These are phyloP conservation scores for Aspergillus hancockii DNA, from an alignment of 495 filamentous ascomycete species.

Conservation along the genomic window DNA sequence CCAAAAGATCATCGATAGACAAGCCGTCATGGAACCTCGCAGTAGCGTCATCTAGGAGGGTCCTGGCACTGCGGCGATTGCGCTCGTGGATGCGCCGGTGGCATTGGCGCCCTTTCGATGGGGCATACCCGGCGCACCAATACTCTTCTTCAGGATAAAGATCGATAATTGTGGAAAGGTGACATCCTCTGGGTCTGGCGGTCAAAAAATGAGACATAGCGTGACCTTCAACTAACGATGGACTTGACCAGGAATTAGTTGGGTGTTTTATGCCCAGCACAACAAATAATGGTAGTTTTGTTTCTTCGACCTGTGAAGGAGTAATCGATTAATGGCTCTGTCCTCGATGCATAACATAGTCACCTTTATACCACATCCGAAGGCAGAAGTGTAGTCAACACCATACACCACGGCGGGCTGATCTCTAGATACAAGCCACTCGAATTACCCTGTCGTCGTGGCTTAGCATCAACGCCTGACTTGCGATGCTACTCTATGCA, in stretches of 20 bases:
- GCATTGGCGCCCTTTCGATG: slow-evolving; percentile 27
- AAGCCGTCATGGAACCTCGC: slow-evolving; percentile 19
- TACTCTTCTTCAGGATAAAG: slow-evolving; percentile 27
- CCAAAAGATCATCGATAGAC: slow-evolving; percentile 20
- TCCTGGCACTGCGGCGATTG: slow-evolving; percentile 18
- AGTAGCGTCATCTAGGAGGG: slow-evolving; percentile 26
- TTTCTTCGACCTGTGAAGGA: too few relatives aligned
- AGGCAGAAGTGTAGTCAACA: not conserved
- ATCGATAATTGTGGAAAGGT: slow-evolving; percentile 28
- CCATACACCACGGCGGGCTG: not conserved
- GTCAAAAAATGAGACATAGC: not conserved
- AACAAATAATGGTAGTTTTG: too few relatives aligned
- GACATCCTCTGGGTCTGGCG: not conserved
- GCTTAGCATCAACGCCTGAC: not conserved
- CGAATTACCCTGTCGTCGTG: not conserved
- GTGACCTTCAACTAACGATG: not conserved
- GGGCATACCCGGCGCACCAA: slow-evolving; percentile 28
- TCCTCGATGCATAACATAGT: too few relatives aligned
- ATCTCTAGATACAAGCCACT: too few relatives aligned
- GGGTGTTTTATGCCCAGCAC: too few relatives aligned
- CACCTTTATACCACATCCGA: not conserved
- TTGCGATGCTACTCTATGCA: not conserved
- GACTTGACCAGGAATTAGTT: not conserved
- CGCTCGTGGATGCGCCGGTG: slow-evolving; percentile 18
- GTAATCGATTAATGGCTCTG: too few relatives aligned